Evolutionary conservation across 495 filamentous ascomycete genomes (phyloP).

Genomic region (Durotheca rogersii): DNA sequence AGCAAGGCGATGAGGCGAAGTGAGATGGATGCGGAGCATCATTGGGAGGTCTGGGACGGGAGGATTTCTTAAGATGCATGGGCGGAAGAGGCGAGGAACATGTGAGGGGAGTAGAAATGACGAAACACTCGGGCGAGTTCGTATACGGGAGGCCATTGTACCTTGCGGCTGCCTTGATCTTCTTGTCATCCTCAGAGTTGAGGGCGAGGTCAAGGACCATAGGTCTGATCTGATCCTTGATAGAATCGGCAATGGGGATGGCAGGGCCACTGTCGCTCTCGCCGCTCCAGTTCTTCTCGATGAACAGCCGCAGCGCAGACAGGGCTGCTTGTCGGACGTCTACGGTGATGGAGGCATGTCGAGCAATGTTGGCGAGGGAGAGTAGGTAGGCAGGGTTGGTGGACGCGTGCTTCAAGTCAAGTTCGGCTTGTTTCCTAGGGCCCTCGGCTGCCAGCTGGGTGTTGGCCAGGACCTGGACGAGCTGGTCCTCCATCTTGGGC

Average conservation of each 20-base stretch:
- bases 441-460: constrained; percentile 70
- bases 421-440: constrained; percentile 76
- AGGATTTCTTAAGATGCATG: too few species aligned
- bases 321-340: constrained; percentile 82
- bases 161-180: constrained; percentile 79
- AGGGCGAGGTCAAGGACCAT: constrained; percentile 74
- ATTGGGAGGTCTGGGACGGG: too few species aligned
- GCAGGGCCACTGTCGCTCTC: constrained; percentile 60
- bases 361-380: constrained; percentile 74
- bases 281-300: constrained; percentile 72
- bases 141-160: constrained; percentile 26
- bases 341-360: constrained; percentile 65
- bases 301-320: constrained; percentile 75
- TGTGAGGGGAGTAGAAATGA: background rate
- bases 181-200: constrained; percentile 72
- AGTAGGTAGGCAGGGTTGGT: constrained; percentile 68
- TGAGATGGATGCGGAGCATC: too few species aligned
- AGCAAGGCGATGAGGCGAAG: too few species aligned
- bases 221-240: constrained; percentile 70
- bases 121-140: too few species aligned
- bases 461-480: constrained; percentile 74
- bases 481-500: constrained; percentile 74
- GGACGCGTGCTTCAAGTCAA: constrained; percentile 67
- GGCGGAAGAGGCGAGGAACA: background rate
- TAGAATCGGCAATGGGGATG: constrained; percentile 63